phyloP scores from a whole-genome alignment of 495 filamentous ascomycete genomes.

The Talaromyces stipitatus region DNA sequence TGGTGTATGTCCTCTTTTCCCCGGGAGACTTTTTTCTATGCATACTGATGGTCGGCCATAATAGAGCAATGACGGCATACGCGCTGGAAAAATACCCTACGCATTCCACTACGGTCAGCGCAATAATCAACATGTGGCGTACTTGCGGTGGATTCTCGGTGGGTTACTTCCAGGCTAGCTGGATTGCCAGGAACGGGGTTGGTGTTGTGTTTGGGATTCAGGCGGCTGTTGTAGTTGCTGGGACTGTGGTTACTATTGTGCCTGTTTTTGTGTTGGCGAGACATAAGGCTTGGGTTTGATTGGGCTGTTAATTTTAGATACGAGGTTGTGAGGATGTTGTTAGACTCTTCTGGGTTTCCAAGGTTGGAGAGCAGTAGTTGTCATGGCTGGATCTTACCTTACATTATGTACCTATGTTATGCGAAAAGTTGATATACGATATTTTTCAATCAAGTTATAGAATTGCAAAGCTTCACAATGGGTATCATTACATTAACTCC shows the following conservation, averaged over 20 bases:
- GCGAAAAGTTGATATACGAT: no score
- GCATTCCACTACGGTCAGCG: constrained; percentile 30
- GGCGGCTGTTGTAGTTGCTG: constrained; percentile 28
- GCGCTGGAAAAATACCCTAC: constrained; percentile 35
- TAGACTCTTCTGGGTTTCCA: no score
- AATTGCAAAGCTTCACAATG: not conserved
- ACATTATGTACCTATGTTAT: no score
- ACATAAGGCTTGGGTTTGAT: not conserved
- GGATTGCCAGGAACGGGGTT: constrained; percentile 31
- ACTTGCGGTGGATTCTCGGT: constrained; percentile 39
- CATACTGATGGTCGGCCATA: not conserved
- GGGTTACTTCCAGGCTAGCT: constrained; percentile 38
- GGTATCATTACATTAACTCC: not conserved
- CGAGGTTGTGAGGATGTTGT: not conserved
- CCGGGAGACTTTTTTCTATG: not conserved
- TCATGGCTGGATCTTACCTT: no score
- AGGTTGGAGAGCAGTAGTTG: no score
- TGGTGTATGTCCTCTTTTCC: constrained; percentile 20
- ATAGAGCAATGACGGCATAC: constrained; percentile 30
- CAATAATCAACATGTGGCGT: constrained; percentile 38
- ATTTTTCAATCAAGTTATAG: no score
- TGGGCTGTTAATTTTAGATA: not conserved
- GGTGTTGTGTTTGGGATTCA: constrained; percentile 39
- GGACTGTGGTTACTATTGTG: constrained; percentile 22
- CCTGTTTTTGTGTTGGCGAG: constrained; percentile 18